phyloP scores from a whole-genome alignment of 2,329 filamentous ascomycete genomes.

The Colletotrichum camelliae region DNA sequence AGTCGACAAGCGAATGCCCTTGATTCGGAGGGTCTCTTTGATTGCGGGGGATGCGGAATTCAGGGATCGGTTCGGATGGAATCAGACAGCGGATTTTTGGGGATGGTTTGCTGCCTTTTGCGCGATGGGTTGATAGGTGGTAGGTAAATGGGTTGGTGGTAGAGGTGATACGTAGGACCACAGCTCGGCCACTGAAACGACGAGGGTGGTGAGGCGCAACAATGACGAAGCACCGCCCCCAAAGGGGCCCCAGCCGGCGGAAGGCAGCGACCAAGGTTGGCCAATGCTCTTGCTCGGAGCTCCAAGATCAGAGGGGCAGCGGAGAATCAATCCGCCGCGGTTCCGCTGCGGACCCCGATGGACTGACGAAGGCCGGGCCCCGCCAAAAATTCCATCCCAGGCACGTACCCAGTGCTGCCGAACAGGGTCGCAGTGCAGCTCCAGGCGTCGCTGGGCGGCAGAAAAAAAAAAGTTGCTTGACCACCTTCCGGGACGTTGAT shows the following conservation, averaged over 20 bases:
- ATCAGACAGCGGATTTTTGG: not conserved
- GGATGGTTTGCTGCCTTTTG: constrained; percentile 10
- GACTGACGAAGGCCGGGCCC: not conserved
- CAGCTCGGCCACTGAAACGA: constrained; percentile 21
- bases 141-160: not conserved
- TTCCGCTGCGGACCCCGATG: not conserved
- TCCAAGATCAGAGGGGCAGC: not conserved
- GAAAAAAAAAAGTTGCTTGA: constrained; percentile 23
- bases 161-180: constrained; percentile 11
- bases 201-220: constrained; percentile 27
- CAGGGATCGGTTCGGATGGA: not conserved
- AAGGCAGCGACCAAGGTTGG: constrained; percentile 7
- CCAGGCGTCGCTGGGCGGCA: constrained; percentile 3
- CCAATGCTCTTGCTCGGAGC: constrained; percentile 17
- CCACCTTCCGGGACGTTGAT: constrained; percentile 5
- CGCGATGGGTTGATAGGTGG: constrained; percentile 14
- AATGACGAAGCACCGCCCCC: constrained; percentile 29
- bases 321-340: constrained; percentile 13
- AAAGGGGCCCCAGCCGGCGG: not conserved
- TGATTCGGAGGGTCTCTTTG: not conserved
- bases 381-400: constrained; percentile 23
- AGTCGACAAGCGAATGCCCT: constrained; percentile 7
- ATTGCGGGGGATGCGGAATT: not conserved
- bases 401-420: not conserved
- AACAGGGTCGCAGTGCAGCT: constrained; percentile 4